Percentiles rank a stretch among this genome's conserved stretches.
Conservation (phyloP, 495 filamentous ascomycete species). For the Xylaria longipes region DNA sequence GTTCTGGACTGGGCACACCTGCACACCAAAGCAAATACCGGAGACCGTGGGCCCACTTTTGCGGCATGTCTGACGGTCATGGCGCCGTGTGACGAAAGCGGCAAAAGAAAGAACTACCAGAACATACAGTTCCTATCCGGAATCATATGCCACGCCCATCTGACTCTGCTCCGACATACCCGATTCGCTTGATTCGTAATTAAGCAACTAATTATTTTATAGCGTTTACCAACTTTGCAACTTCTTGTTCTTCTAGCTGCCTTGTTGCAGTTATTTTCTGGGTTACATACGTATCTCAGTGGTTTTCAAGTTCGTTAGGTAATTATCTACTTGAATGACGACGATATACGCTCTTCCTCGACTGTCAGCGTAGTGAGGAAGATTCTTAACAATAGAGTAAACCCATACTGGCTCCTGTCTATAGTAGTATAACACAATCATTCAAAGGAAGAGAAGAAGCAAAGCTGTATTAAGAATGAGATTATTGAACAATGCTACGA, state of each 20-base stretch:
- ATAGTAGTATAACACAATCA: background rate
- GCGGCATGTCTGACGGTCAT: conserved; percentile 5
- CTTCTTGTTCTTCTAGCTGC: background rate
- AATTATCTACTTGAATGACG: background rate
- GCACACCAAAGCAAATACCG: conserved; percentile 2
- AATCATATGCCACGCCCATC: too few relatives aligned
- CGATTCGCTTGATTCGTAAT: background rate
- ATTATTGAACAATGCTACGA: background rate
- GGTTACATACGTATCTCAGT: too few relatives aligned
- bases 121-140: background rate
- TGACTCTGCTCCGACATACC: background rate
- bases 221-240: background rate
- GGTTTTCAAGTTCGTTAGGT: background rate
- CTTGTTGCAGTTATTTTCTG: background rate
- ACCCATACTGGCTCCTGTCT: too few relatives aligned
- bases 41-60: conserved; percentile 16
- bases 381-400: too few relatives aligned
- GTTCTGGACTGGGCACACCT: background rate
- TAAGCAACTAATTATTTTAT: background rate
- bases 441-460: background rate
- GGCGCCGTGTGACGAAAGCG: conserved; percentile 21
- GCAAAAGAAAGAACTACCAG: background rate
- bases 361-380: too few relatives aligned
- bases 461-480: background rate
- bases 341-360: background rate